Base-by-base conservation (phyloP, 1,139 yeast species). In the Suhomyces panamericanus region DNA sequence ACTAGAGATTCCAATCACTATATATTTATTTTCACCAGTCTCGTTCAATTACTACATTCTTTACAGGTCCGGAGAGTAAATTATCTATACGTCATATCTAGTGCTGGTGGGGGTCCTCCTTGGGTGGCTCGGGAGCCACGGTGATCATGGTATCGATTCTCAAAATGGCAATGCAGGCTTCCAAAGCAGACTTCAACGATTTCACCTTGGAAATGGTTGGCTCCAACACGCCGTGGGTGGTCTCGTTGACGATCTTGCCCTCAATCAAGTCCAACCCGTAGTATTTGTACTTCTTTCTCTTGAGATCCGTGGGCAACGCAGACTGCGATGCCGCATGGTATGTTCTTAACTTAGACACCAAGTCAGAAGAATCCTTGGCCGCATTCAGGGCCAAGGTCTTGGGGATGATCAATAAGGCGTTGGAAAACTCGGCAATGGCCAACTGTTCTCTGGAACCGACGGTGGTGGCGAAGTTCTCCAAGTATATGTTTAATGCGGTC, bases 141-240 rank as follows among this genome's bases (percentile, higher is more conserved):
- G 90, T 87, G 62, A 95, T 93, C 96, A 93, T 90, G 46, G 99
- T 95, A 67, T 95, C 99, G 61, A 95, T 95, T 77, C 99, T 85
- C 59, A 95, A 78, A 54, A 95, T 93, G 34, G 99, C 96, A 66
- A 95, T 85, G 70, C 99, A 93, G 3, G 99, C 99, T 72, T 95
- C 99, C 56, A 95, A 81, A 12, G 99, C 98, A 48, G 95, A 85
- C 70, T 95, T 91, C 63, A 95, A 80, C 15, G 96, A 85, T 69
- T 90, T 90, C 62, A 93, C 78, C 71, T 95, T 95, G 59, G 95
- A 85, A 63, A 93, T 78, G 26, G 97, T 87, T 48, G 99, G 99
- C 66, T 95, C 99, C 57, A 95, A 77, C 35, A 93, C 96, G 50
- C 99, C 99, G 49, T 82, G 79, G 44, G 77, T 73, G 43, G 85